A percentile compares a stretch with the other conserved stretches of the same genome.
phyloP scores from a whole-genome alignment of 768 basidiomycete species.

The Russula sp. region DNA sequence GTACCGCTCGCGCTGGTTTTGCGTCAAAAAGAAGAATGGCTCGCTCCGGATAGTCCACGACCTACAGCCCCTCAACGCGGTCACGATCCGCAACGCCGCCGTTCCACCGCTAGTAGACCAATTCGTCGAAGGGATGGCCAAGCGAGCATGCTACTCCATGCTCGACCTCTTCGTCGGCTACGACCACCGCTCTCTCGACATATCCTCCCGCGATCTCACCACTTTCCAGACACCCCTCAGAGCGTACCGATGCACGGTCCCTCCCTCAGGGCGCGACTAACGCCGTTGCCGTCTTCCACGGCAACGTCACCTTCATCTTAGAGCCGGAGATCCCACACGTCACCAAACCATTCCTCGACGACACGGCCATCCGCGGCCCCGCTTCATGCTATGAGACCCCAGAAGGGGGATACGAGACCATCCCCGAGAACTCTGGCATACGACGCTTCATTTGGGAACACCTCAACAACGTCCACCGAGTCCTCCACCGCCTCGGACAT shows the following conservation, averaged over 20 bases:
- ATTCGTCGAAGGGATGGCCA: too few relatives aligned
- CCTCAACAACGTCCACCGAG: too few relatives aligned
- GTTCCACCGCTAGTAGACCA: too few relatives aligned
- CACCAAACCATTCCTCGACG: not conserved
- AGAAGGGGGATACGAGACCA: too few relatives aligned
- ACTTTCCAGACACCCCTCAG: too few relatives aligned
- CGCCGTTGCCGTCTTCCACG: conserved; percentile 35
- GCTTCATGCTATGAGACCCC: not conserved
- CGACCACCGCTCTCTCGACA: too few relatives aligned
- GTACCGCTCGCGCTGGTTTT: not conserved
- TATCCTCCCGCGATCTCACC: too few relatives aligned
- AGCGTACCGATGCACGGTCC: conserved; percentile 24
- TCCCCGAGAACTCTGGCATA: not conserved
- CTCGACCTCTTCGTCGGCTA: too few relatives aligned
- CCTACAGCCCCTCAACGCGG: conserved; percentile 25
- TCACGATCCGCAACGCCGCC: conserved; percentile 21
- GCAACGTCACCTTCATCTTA: conserved; percentile 33
- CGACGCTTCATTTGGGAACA: too few relatives aligned
- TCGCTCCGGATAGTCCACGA: conserved; percentile 22
- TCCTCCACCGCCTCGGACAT: too few relatives aligned
- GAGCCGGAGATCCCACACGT: conserved; percentile 34
- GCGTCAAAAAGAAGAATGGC: not conserved
- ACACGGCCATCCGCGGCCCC: not conserved
- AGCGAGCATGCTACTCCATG: too few relatives aligned
- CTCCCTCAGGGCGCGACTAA: conserved; percentile 40